Conservation (phyloP, 106 monocot genomes). For the Triglochin maritima region DNA sequence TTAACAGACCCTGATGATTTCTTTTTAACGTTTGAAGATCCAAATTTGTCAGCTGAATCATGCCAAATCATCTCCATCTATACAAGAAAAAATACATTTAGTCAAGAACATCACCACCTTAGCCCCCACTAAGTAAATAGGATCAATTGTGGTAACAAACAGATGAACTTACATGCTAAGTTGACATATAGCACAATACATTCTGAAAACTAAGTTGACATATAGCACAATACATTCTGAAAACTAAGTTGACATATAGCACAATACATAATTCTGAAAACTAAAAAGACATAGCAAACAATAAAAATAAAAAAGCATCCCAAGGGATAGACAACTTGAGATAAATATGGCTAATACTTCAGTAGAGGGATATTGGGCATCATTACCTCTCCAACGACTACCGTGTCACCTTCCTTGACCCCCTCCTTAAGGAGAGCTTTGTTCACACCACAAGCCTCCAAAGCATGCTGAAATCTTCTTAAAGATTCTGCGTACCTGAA, state of each 20-base stretch:
- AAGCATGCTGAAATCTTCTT: slow-evolving; percentile 83
- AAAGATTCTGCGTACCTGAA: slow-evolving; percentile 82
- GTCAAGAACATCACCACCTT: background rate
- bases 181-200: background rate
- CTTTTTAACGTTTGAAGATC: slow-evolving; percentile 28
- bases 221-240: background rate
- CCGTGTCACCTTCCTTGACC: slow-evolving; percentile 95
- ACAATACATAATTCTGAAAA: background rate
- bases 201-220: background rate
- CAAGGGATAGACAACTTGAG: no score
- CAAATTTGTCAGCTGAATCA: slow-evolving; percentile 27
- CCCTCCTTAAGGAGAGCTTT: slow-evolving; percentile 72
- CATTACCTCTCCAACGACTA: slow-evolving; percentile 80
- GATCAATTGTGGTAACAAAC: background rate
- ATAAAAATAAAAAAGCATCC: no score
- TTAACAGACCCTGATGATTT: slow-evolving; percentile 23
- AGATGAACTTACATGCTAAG: background rate
- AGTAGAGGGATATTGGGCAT: background rate
- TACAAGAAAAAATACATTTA: background rate
- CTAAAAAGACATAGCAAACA: no score
- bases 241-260: background rate
- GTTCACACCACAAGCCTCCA: slow-evolving; percentile 99
- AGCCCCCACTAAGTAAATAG: background rate
- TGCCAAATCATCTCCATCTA: slow-evolving; percentile 99
- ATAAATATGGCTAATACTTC: background rate